Evolutionary conservation across 1,284 basidiomycete genomes (phyloP).

Genomic region (Trichosporon inkin): DNA sequence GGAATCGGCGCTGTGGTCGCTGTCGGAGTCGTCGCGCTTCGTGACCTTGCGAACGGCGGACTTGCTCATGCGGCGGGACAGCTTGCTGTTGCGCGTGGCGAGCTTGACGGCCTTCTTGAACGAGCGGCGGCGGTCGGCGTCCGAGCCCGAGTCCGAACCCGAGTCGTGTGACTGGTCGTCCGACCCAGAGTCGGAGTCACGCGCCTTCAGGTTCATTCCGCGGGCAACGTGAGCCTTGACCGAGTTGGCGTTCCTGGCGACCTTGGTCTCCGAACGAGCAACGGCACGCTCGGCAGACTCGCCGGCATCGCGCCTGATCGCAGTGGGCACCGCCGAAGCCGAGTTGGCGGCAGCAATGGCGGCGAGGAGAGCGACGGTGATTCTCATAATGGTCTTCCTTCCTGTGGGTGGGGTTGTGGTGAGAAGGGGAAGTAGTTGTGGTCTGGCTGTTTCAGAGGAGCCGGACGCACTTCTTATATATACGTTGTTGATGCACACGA

Average conservation of each 20-base stretch:
- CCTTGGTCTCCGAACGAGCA: neutral
- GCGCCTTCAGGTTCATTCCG: neutral
- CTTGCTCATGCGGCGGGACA: neutral
- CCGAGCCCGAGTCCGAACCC: neutral
- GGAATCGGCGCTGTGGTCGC: neutral
- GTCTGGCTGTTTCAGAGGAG: neutral
- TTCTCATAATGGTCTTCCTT: neutral
- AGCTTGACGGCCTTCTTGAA: neutral
- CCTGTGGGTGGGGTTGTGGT: neutral
- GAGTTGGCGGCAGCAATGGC: neutral
- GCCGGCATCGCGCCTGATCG: neutral
- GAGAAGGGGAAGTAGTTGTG: neutral
- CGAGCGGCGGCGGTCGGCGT: neutral
- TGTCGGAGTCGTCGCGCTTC: neutral
- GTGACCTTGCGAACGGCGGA: neutral
- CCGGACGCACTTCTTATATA: too few relatives aligned
- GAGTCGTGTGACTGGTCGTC: neutral
- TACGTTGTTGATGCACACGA: neutral
- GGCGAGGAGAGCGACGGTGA: neutral
- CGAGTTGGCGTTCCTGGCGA: neutral
- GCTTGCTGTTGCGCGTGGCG: neutral
- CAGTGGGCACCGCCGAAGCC: neutral
- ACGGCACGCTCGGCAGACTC: neutral
- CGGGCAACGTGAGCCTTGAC: neutral
- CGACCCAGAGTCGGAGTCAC: neutral